Percentiles rank a stretch among this genome's conserved stretches.
Evolutionary conservation across 371 early-diverging fungal species (phyloP).

Genomic region (Phascolomyces articulosus): DNA sequence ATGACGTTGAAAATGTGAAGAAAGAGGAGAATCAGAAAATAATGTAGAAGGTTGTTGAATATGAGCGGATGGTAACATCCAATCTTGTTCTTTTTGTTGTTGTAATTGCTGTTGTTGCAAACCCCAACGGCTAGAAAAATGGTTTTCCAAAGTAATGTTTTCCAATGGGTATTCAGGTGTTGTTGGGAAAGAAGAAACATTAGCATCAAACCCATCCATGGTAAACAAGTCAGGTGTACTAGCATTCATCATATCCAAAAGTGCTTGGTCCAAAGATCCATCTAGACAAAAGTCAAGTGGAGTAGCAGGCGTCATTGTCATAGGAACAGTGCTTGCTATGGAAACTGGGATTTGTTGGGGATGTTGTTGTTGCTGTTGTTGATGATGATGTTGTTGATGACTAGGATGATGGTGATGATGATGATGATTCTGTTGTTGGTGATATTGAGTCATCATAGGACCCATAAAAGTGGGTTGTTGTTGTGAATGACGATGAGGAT

Average conservation of each 20-base stretch:
- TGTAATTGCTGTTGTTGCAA: no score
- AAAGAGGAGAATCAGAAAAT: neutral
- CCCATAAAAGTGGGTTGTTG: neutral
- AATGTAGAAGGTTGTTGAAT: neutral
- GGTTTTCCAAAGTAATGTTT: neutral
- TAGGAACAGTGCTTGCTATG: neutral
- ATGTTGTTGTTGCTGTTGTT: neutral
- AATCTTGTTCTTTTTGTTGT: conserved; percentile 2
- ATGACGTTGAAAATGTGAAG: neutral
- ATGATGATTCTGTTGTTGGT: no score
- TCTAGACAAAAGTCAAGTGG: conserved; percentile 1
- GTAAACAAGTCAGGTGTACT: neutral
- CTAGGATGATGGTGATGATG: no score
- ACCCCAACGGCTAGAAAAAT: neutral
- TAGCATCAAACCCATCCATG: neutral
- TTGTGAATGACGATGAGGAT: neutral
- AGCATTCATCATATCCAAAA: conserved; percentile 1
- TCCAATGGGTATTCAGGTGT: neutral
- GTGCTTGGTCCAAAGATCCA: neutral
- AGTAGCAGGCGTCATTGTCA: neutral
- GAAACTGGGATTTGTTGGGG: neutral
- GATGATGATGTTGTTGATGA: no score
- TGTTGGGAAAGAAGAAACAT: neutral
- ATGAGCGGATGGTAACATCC: neutral
- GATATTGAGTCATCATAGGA: no score